Percentiles rank a stretch among this genome's conserved stretches.
Conservation (phyloP, 2,329 filamentous ascomycete genomes). For the Periconia sp. region DNA sequence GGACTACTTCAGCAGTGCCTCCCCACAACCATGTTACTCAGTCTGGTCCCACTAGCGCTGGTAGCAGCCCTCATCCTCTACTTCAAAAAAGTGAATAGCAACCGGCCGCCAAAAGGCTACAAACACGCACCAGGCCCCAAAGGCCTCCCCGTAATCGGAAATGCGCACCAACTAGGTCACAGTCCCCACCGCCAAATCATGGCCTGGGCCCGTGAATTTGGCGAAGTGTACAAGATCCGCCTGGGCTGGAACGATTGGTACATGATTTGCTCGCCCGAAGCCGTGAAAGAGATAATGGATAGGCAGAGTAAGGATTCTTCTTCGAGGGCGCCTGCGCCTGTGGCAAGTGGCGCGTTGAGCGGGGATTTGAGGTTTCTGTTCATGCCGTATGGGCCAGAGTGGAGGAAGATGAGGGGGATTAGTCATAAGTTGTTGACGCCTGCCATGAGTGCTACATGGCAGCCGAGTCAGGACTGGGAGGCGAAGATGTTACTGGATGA, state of each 20-base stretch:
- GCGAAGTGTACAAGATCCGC: conserved; percentile 53
- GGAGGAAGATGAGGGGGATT: conserved; percentile 49
- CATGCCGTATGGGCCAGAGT: conserved; percentile 50
- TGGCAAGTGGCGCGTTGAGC: conserved; percentile 48
- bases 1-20: background rate
- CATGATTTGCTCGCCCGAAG: conserved; percentile 52
- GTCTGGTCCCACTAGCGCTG: conserved; percentile 18
- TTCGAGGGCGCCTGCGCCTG: conserved; percentile 45
- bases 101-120: conserved; percentile 22
- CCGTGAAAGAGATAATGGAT: conserved; percentile 54
- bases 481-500: conserved; percentile 53
- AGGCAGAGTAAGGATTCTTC: conserved; percentile 46
- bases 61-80: conserved; percentile 16
- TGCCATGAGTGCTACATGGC: conserved; percentile 46
- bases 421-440: conserved; percentile 47
- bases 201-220: conserved; percentile 50
- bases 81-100: conserved; percentile 14
- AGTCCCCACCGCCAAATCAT: conserved; percentile 39
- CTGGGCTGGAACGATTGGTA: conserved; percentile 56
- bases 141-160: conserved; percentile 35
- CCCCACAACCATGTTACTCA: conserved; percentile 14
- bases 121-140: conserved; percentile 29
- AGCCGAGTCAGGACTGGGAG: conserved; percentile 55
- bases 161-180: conserved; percentile 34
- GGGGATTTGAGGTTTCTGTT: conserved; percentile 50